Evolutionary conservation across 106 monocot species (phyloP), one percentile per base, ranked within the genome.

Genomic region (Amphibolis antarctica): DNA sequence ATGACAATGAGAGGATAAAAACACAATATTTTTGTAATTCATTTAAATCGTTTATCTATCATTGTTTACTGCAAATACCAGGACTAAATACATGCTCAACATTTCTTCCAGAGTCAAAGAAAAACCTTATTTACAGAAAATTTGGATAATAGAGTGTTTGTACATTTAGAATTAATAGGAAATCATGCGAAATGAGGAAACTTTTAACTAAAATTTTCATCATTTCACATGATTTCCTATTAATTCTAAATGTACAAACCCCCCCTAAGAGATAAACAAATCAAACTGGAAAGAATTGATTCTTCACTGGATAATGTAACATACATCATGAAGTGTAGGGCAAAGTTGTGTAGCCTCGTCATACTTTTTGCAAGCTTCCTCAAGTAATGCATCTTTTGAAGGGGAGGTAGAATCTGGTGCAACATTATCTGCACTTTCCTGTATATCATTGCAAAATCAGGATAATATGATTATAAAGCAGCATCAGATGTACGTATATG

Each of bases 311-410:
- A 27, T 28, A 55, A 11, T 46, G 54, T 71, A 77, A 56, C 68
- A 66, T 82, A 96, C 94, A 80, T 96, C 94, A 71, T 89, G 83
- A 76, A 96, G 89, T 6, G 89, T 84, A 57, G 94, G 89, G 60
- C 81, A 89, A 74, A 96, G 89, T 69, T 72, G 71, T 59, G 89
- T 96, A 72, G 94, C 94, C 73, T 96, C 84, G 48, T 81, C 86
- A 78, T 96, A 96, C 57, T 96, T 96, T 78, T 82, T 96, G 78
- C 94, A 96, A 60, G 94, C 94, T 60, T 89, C 94, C 59, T 96
- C 94, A 59, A 96, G 94, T 46, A 96, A 82, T 24, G 83, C 81
- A 80, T 96, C 94, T 80, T 96, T 96, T 42, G 89, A 80, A 55
- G 79, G 71, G 47, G 79, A 67, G 62, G 43, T 69, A 50, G 89